Evolutionary conservation across 345 rosid genomes (phyloP), one percentile per base, ranked within the genome.

Genomic region (Acer campestre): DNA sequence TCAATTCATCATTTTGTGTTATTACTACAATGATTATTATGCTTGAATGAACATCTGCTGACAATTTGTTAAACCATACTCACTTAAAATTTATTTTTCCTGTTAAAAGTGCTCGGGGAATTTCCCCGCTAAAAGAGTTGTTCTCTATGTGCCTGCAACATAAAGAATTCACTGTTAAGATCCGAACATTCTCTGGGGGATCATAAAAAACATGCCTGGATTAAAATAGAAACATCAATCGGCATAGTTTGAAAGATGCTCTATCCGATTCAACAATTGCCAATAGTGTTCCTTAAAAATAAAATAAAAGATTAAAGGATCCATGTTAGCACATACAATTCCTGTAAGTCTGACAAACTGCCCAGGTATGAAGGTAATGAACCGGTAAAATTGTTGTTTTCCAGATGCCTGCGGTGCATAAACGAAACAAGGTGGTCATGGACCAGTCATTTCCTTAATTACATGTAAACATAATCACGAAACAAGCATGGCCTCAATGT

Each of bases 381-480:
- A 70, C 98, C 99, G 6, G 73, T 87, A 70, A 94, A 84, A 70
- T 85, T 76, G 81, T 97, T 97, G 87, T 90, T 94, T 88, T 93
- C 99, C 68, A 97, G 82, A 85, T 97, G 99, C 86, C 99, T 97
- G 88, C 87, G 77, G 35, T 66, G 51, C 68, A 67, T 61, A 40
- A 70, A 74, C 71, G 49, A 77, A 44, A 67, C 22, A 17, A 66
- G 75, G 63, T 48, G 59, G 83, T 35, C 38, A 35, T 69, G 83
- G 76, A 74, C 55, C 20, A 62, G 77, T 63, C 44, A 67, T 48
- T 27, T 75, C 29, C 27, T 66, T 51, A 14, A 25, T 27, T 27
- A 14, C 18, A 67, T 55, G 66, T 6, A 20, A 56, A 66, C 10
- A 46, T 61, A 58, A 22, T 1, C 61, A 68, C 38, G 49, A 65